A percentile compares a stretch with the other conserved stretches of the same genome.
These are phyloP conservation scores for Glonium stellatum DNA, from an alignment of 495 filamentous ascomycete species.

Conservation along the genomic window DNA sequence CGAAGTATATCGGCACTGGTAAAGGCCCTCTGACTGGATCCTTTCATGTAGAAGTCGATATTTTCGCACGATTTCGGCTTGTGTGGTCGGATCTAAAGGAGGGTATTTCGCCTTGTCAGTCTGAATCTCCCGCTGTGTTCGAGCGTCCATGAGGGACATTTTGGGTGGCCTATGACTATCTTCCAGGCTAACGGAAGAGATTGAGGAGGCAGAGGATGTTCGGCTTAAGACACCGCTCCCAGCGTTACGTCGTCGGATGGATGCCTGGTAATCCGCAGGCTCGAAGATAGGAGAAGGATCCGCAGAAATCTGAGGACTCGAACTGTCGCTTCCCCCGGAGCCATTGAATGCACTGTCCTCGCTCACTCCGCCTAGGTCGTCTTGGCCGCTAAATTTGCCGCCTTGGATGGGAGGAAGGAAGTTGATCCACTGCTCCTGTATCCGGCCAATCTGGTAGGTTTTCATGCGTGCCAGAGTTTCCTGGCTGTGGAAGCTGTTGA, in stretches of 20 bases:
- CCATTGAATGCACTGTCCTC: slow-evolving; percentile 34
- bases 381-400: slow-evolving; percentile 63
- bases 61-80: slow-evolving; percentile 69
- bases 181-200: slow-evolving; percentile 41
- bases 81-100: slow-evolving; percentile 63
- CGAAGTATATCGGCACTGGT: slow-evolving; percentile 74
- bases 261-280: slow-evolving; percentile 16
- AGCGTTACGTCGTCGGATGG: slow-evolving; percentile 12
- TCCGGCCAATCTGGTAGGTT: slow-evolving; percentile 73
- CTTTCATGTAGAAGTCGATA: slow-evolving; percentile 69
- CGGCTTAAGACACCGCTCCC: slow-evolving; percentile 2
- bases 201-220: slow-evolving; percentile 36
- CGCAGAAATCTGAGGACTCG: slow-evolving; percentile 41
- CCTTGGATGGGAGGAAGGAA: slow-evolving; percentile 91
- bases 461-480: slow-evolving; percentile 73
- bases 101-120: slow-evolving; percentile 79
- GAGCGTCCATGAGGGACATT: slow-evolving; percentile 62
- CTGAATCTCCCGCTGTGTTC: slow-evolving; percentile 67
- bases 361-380: slow-evolving; percentile 31
- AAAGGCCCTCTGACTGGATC: slow-evolving; percentile 69
- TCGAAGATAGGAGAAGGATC: slow-evolving; percentile 38
- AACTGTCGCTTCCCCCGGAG: slow-evolving; percentile 39
- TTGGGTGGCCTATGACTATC: slow-evolving; percentile 42
- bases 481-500: slow-evolving; percentile 67
- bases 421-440: slow-evolving; percentile 79